Evolutionary conservation across 192 early-diverging fungal species (phyloP).

Genomic region (Backusella circina): DNA sequence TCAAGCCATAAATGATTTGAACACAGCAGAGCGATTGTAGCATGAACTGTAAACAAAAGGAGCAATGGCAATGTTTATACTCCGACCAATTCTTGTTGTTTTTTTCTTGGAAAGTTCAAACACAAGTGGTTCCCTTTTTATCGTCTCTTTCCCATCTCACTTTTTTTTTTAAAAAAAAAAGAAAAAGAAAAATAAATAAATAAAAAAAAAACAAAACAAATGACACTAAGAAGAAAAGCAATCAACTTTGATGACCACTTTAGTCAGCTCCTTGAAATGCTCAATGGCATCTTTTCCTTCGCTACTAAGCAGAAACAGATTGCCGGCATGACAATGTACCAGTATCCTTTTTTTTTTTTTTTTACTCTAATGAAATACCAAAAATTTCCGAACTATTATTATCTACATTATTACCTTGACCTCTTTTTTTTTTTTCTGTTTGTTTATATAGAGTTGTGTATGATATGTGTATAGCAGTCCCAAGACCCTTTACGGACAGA

Average conservation of each 20-base stretch:
- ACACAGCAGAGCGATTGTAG: neutral
- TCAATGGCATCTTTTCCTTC: constrained; percentile 53
- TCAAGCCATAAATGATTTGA: neutral
- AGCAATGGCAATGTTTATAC: neutral
- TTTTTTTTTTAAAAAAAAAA: neutral
- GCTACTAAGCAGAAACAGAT: constrained; percentile 40
- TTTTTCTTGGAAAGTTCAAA: neutral
- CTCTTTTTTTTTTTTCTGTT: neutral
- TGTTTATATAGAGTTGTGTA: constrained; percentile 58
- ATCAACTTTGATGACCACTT: constrained; percentile 51
- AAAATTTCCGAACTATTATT: neutral
- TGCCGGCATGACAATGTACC: constrained; percentile 69
- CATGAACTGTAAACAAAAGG: neutral
- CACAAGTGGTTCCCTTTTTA: neutral
- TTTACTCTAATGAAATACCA: too few relatives aligned
- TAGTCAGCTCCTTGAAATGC: constrained; percentile 39
- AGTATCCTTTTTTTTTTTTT: constrained; percentile 43
- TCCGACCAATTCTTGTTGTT: neutral
- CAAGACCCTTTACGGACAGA: constrained; percentile 62
- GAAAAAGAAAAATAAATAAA: constrained; percentile 29
- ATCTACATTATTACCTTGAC: neutral
- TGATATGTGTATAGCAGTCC: constrained; percentile 76
- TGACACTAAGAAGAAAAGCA: constrained; percentile 52
- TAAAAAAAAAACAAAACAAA: constrained; percentile 21
- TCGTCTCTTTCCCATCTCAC: neutral